These are phyloP conservation scores for Suillus decipiens DNA, from an alignment of 768 basidiomycete species.

Conservation along the genomic window DNA sequence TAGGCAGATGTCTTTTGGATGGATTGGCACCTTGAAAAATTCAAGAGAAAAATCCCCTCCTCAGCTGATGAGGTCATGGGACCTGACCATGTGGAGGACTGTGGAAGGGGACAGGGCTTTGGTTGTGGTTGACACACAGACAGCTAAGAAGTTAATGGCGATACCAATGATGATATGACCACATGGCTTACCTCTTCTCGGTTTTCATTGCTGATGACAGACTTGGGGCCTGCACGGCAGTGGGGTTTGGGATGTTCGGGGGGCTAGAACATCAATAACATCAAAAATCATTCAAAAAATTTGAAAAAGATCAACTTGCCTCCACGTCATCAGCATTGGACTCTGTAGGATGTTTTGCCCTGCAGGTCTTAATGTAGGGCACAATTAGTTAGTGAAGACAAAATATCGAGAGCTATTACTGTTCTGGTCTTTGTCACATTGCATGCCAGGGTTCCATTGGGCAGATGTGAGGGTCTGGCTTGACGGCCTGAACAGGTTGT, in stretches of 20 bases:
- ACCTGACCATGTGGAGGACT: neutral
- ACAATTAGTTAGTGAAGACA: neutral
- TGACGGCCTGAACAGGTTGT: too few species aligned
- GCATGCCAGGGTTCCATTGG: too few species aligned
- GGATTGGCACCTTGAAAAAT: neutral
- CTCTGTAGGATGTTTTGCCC: neutral
- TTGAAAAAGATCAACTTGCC: neutral
- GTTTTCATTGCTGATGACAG: neutral
- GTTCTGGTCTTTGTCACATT: too few species aligned
- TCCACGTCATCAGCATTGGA: neutral
- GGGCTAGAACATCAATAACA: too few species aligned
- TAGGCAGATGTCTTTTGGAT: neutral
- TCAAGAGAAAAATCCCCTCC: neutral
- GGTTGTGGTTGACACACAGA: neutral
- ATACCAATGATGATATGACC: too few species aligned
- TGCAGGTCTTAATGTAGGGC: neutral
- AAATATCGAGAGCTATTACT: neutral
- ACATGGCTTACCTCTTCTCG: neutral
- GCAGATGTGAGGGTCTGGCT: too few species aligned
- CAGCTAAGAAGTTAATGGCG: too few species aligned
- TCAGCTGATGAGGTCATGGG: conserved; percentile 1
- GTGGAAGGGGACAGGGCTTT: neutral
- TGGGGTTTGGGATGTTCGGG: too few species aligned
- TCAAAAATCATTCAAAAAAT: neutral
- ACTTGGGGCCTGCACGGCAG: neutral